phyloP scores from a whole-genome alignment of 2,329 filamentous ascomycete species.

The Exophiala sp. region DNA sequence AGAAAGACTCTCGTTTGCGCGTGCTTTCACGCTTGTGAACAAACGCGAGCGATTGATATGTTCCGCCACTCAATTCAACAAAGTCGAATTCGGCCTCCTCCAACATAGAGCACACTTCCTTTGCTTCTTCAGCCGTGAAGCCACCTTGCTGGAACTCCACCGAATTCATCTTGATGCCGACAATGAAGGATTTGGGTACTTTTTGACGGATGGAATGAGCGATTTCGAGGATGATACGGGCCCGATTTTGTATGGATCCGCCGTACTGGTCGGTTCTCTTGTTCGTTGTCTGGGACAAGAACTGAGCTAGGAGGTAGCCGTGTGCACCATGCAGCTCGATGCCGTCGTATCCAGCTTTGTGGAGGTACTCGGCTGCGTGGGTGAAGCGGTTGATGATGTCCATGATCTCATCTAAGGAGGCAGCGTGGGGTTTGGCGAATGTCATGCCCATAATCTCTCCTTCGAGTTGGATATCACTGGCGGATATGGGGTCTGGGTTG shows the following conservation, averaged over 20 bases:
- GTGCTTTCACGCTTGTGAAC: slow-evolving; percentile 53
- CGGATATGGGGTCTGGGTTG: slow-evolving; percentile 50
- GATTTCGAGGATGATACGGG: slow-evolving; percentile 58
- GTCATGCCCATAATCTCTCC: slow-evolving; percentile 32
- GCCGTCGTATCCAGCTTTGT: slow-evolving; percentile 60
- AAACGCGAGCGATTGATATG: slow-evolving; percentile 55
- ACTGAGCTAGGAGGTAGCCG: slow-evolving; percentile 58
- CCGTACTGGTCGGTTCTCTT: slow-evolving; percentile 63
- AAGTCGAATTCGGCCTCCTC: slow-evolving; percentile 39
- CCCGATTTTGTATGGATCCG: slow-evolving; percentile 63
- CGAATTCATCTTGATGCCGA: slow-evolving; percentile 59
- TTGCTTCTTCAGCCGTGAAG: slow-evolving; percentile 49
- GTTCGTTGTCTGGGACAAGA: slow-evolving; percentile 52
- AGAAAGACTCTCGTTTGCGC: slow-evolving; percentile 57
- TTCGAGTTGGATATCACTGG: slow-evolving; percentile 49
- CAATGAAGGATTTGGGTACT: slow-evolving; percentile 37
- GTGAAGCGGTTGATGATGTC: slow-evolving; percentile 58
- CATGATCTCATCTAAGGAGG: slow-evolving; percentile 40
- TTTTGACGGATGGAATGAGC: slow-evolving; percentile 36
- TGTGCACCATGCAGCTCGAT: slow-evolving; percentile 48
- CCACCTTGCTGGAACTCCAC: slow-evolving; percentile 53
- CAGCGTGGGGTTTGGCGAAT: slow-evolving; percentile 37
- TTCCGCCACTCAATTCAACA: slow-evolving; percentile 60
- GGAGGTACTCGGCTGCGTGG: slow-evolving; percentile 59
- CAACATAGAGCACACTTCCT: slow-evolving; percentile 38